Evolutionary conservation across 2,329 filamentous ascomycete species (phyloP).

Genomic region (Trichophaea hybrida): DNA sequence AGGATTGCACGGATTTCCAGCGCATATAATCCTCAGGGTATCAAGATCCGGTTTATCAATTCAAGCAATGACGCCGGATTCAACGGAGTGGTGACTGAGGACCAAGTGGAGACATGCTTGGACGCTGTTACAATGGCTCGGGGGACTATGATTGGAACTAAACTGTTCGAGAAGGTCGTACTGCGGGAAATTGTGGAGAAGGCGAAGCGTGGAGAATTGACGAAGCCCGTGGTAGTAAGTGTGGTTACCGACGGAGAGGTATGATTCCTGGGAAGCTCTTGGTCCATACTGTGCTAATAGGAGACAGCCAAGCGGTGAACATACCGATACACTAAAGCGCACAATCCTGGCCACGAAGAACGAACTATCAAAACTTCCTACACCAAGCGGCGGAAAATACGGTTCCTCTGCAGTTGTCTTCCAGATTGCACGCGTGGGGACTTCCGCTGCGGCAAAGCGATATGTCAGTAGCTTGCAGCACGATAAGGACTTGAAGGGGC

Average conservation of each 20-base stretch:
- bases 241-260: slow-evolving; percentile 2
- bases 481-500: background rate
- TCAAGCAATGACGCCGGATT: background rate
- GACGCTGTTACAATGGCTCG: background rate
- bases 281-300: background rate
- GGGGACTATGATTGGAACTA: background rate
- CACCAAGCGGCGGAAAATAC: background rate
- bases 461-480: background rate
- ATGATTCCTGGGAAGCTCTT: background rate
- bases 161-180: background rate
- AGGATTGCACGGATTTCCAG: background rate
- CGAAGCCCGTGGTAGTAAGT: background rate
- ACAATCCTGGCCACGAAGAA: slow-evolving; percentile 3
- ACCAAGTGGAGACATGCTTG: slow-evolving; percentile 1
- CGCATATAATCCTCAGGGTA: background rate
- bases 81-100: background rate
- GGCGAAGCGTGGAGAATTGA: background rate
- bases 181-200: background rate
- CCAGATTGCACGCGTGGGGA: slow-evolving; percentile 1
- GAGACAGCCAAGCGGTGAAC: background rate
- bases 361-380: background rate
- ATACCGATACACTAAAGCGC: background rate
- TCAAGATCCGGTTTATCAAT: slow-evolving; percentile 1
- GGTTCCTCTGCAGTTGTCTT: slow-evolving; percentile 1
- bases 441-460: background rate